phyloP scores from a whole-genome alignment of 306 rosid genomes.

The Castanea sativa region DNA sequence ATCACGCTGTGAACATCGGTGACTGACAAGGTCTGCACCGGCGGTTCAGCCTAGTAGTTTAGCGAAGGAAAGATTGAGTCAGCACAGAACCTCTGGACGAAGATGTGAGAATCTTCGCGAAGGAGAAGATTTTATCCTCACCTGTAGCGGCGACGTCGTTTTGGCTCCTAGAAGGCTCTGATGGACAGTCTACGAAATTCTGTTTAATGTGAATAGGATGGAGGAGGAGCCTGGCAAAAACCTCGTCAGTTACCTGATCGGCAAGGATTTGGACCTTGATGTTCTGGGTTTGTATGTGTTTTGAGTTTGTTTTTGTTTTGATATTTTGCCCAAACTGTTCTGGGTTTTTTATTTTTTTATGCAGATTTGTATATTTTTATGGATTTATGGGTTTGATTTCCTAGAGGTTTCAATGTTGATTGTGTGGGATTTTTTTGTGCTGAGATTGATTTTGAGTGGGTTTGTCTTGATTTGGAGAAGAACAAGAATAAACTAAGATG shows the following conservation, averaged over 20 bases:
- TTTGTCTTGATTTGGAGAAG: no score
- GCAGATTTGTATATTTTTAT: no score
- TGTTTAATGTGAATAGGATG: constrained; percentile 22
- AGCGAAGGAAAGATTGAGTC: no score
- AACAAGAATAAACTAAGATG: no score
- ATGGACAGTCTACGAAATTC: neutral
- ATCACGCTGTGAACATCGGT: constrained; percentile 51
- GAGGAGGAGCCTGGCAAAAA: constrained; percentile 51
- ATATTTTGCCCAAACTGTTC: no score
- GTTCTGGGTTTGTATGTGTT: no score
- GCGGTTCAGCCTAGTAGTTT: constrained; percentile 32
- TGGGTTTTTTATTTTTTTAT: no score
- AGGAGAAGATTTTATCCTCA: constrained; percentile 33
- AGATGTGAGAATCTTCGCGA: constrained; percentile 60
- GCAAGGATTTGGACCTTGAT: constrained; percentile 21
- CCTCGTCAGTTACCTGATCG: constrained; percentile 62
- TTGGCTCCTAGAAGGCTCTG: neutral
- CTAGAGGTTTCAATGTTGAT: no score
- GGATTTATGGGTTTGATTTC: no score
- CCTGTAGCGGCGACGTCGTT: neutral
- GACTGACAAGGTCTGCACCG: constrained; percentile 50
- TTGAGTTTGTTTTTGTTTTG: no score
- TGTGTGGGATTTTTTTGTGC: no score
- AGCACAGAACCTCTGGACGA: constrained; percentile 52
- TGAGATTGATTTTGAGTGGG: no score